phyloP scores from a whole-genome alignment of 495 filamentous ascomycete genomes.

The Clavariopsis aquatica region DNA sequence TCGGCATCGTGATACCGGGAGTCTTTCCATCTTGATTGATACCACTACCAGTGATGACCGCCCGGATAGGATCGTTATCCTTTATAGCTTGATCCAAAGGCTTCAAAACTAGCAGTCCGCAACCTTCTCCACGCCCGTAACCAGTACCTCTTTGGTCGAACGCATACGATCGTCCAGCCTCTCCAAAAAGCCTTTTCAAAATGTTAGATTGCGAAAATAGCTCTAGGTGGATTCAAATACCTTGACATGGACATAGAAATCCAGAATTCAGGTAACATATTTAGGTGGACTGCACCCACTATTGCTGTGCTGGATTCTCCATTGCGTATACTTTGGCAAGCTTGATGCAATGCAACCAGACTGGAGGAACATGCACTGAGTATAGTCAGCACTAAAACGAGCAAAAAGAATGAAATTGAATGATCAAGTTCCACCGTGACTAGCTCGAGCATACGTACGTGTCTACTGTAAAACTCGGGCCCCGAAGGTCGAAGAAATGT shows the following conservation, averaged over 20 bases:
- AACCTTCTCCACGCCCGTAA: slow-evolving; percentile 30
- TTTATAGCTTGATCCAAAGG: slow-evolving; percentile 46
- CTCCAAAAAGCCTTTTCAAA: slow-evolving; percentile 1
- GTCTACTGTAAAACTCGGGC: slow-evolving; percentile 19
- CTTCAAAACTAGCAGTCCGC: slow-evolving; percentile 46
- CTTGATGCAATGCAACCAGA: slow-evolving; percentile 19
- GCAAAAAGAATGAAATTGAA: no score
- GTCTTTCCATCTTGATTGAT: slow-evolving; percentile 38
- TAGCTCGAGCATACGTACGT: no score
- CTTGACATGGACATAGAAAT: slow-evolving; percentile 9
- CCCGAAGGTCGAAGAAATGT: slow-evolving; percentile 20
- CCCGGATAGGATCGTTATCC: slow-evolving; percentile 52
- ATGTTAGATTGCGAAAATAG: background rate
- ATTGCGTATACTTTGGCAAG: slow-evolving; percentile 17
- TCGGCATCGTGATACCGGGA: slow-evolving; percentile 28
- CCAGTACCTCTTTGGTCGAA: slow-evolving; percentile 23
- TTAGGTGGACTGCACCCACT: slow-evolving; percentile 14
- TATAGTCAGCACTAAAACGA: no score
- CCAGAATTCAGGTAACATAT: slow-evolving; percentile 10
- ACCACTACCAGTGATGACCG: slow-evolving; percentile 47
- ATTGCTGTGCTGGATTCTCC: slow-evolving; percentile 21
- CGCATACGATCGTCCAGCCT: slow-evolving; percentile 22
- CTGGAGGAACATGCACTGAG: slow-evolving; percentile 24
- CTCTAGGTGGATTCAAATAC: background rate
- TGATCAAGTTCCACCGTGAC: no score